A percentile compares a stretch with the other conserved stretches of the same genome.
These are phyloP conservation scores for Saccharomycopsis phalli DNA, from an alignment of 1,139 yeast species.

Conservation along the genomic window DNA sequence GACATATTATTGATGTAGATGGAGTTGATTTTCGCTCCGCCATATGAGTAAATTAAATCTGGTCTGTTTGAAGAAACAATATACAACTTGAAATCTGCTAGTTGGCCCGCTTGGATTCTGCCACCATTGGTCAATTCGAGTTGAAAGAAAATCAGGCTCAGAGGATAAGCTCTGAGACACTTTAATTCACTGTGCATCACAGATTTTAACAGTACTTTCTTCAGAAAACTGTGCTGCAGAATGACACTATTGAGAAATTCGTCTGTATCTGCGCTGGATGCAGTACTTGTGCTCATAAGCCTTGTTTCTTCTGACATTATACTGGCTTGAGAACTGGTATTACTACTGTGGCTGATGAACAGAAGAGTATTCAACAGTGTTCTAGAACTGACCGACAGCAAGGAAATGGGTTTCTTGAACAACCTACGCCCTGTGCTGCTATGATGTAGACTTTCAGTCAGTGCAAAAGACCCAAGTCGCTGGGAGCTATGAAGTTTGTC, in stretches of 20 bases:
- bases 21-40: conserved; percentile 4
- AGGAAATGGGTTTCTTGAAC: neutral
- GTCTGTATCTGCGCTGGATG: neutral
- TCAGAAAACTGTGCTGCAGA: neutral
- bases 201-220: neutral
- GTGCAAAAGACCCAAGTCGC: neutral
- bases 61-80: neutral
- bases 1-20: neutral
- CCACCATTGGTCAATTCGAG: conserved; percentile 6
- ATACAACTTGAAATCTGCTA: conserved; percentile 2
- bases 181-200: neutral
- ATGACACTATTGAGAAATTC: neutral
- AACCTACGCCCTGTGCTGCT: too few species aligned
- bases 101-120: conserved; percentile 2
- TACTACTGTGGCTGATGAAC: neutral
- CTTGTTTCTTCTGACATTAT: neutral
- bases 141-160: conserved; percentile 1
- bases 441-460: too few species aligned
- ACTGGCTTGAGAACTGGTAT: neutral
- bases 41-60: conserved; percentile 1
- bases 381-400: conserved; percentile 1
- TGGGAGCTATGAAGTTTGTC: neutral
- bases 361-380: neutral
- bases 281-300: neutral
- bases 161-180: conserved; percentile 3